Conservation (phyloP, 2,329 filamentous ascomycete species). For the Venturia oleaginea region DNA sequence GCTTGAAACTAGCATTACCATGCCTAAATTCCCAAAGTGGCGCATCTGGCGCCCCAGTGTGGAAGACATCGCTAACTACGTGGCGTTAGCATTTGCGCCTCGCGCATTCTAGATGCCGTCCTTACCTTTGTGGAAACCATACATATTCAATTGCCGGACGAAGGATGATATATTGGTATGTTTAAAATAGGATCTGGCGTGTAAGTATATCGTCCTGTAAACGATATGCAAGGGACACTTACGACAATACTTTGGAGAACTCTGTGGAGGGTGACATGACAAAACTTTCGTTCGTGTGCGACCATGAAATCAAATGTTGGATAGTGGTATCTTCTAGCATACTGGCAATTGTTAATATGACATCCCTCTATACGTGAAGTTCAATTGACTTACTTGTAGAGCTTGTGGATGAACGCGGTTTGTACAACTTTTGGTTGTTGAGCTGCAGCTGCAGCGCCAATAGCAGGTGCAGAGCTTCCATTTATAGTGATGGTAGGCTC, state of each 20-base stretch:
- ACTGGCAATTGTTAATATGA: slow-evolving; percentile 39
- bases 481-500: slow-evolving; percentile 25
- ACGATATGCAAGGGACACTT: slow-evolving; percentile 36
- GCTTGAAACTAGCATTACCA: slow-evolving; percentile 92
- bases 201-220: slow-evolving; percentile 23
- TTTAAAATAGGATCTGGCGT: slow-evolving; percentile 86
- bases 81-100: slow-evolving; percentile 13
- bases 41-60: slow-evolving; percentile 86
- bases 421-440: slow-evolving; percentile 97
- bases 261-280: slow-evolving; percentile 97
- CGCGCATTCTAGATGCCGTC: not conserved
- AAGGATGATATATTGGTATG: slow-evolving; percentile 99
- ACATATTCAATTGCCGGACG: slow-evolving; percentile 97
- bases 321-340: slow-evolving; percentile 95
- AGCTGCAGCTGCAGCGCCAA: slow-evolving; percentile 59
- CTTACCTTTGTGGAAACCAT: slow-evolving; percentile 95
- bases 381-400: slow-evolving; percentile 70
- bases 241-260: slow-evolving; percentile 97
- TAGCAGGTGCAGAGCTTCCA: slow-evolving; percentile 35
- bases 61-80: slow-evolving; percentile 93
- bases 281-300: slow-evolving; percentile 86
- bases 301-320: slow-evolving; percentile 95
- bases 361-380: not conserved
- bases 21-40: slow-evolving; percentile 99
- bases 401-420: slow-evolving; percentile 97